Percentiles rank a stretch among this genome's conserved stretches.
phyloP scores from a whole-genome alignment of 169 alveolate species.

The Neospora caninum region DNA sequence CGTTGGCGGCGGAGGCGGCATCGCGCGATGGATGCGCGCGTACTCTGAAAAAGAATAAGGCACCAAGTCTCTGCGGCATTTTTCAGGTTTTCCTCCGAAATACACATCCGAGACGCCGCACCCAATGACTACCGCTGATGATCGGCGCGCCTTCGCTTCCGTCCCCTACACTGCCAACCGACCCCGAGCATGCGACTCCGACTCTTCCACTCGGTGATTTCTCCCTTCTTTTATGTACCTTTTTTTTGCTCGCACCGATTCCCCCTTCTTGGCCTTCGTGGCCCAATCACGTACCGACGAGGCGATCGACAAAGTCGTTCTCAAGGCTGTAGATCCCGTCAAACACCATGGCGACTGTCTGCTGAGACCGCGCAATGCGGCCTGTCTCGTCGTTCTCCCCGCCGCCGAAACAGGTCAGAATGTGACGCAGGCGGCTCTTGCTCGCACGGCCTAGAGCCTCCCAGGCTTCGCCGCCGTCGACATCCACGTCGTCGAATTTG shows the following conservation, averaged over 20 bases:
- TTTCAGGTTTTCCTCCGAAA: no score
- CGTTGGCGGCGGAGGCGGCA: slow-evolving; percentile 54
- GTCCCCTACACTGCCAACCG: no score
- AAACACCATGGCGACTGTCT: slow-evolving; percentile 50
- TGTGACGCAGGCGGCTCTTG: slow-evolving; percentile 28
- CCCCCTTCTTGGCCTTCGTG: no score
- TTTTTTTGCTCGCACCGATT: no score
- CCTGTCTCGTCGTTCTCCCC: slow-evolving; percentile 48
- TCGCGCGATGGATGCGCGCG: background rate
- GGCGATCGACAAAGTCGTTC: background rate
- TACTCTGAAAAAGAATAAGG: background rate
- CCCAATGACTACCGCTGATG: no score
- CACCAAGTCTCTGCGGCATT: no score
- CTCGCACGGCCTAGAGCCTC: slow-evolving; percentile 30
- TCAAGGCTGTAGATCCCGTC: slow-evolving; percentile 12
- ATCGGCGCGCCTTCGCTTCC: no score
- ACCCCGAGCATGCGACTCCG: no score
- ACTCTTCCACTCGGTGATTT: no score
- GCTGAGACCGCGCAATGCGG: slow-evolving; percentile 34
- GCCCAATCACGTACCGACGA: background rate
- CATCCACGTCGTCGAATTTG: background rate
- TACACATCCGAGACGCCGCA: no score
- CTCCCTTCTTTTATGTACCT: no score
- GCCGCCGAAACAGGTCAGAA: slow-evolving; percentile 34
- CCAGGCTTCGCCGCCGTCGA: slow-evolving; percentile 15